These are phyloP conservation scores for Fragaria ananassa DNA, from an alignment of 306 rosid genomes.

Conservation along the genomic window DNA sequence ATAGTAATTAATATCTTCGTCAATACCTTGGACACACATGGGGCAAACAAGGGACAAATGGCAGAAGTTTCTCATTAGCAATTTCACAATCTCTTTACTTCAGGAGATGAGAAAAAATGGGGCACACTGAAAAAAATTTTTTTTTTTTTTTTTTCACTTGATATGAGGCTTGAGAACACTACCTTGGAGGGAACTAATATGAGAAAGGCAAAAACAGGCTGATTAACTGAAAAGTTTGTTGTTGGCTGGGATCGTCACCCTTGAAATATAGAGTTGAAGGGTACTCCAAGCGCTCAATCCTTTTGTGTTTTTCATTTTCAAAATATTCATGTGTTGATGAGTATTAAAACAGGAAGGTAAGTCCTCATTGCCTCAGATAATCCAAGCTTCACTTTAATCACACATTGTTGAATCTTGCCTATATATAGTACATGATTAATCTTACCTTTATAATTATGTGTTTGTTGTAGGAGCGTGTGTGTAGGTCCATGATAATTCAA, in stretches of 20 bases:
- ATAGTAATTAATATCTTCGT: not conserved
- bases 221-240: not conserved
- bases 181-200: not conserved
- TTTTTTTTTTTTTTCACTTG: not conserved
- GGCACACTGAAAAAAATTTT: not conserved
- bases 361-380: not conserved
- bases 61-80: not conserved
- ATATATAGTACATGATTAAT: not conserved
- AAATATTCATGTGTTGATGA: not conserved
- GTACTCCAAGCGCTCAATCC: not conserved
- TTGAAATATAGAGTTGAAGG: not conserved
- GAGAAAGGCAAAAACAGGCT: not conserved
- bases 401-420: not conserved
- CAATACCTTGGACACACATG: too few relatives aligned
- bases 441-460: not conserved
- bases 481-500: not conserved
- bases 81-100: not conserved
- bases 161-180: not conserved
- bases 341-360: not conserved
- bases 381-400: not conserved
- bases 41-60: not conserved
- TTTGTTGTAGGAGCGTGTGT: not conserved
- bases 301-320: not conserved
- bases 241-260: not conserved
- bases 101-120: not conserved